Evolutionary conservation across 2,329 filamentous ascomycete species (phyloP).

Genomic region (Emmonsiellopsis sp.): DNA sequence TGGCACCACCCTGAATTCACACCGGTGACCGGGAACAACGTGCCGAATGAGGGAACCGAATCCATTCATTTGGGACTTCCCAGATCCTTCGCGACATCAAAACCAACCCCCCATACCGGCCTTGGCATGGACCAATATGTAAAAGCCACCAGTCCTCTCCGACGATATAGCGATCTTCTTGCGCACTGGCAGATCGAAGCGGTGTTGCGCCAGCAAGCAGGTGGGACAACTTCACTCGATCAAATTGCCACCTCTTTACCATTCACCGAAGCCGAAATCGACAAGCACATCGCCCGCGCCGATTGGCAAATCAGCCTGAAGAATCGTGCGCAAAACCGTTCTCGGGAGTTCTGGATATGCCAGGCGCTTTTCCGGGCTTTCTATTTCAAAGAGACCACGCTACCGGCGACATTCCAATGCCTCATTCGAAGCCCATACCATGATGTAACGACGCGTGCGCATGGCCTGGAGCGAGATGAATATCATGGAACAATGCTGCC

Average conservation of each 20-base stretch:
- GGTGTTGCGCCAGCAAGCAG: conserved; percentile 48
- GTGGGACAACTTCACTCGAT: conserved; percentile 32
- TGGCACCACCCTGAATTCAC: conserved; percentile 19
- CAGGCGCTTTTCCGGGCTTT: conserved; percentile 50
- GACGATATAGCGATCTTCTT: conserved; percentile 53
- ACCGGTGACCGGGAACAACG: conserved; percentile 20
- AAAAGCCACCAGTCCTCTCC: conserved; percentile 53
- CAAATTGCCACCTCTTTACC: conserved; percentile 34
- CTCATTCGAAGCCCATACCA: conserved; percentile 23
- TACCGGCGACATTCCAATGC: conserved; percentile 41
- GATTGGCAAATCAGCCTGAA: conserved; percentile 34
- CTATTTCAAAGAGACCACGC: conserved; percentile 43
- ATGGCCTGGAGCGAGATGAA: conserved; percentile 1
- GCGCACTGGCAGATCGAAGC: conserved; percentile 58
- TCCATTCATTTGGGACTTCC: conserved; percentile 15
- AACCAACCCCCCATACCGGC: conserved; percentile 40
- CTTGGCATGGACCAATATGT: conserved; percentile 47
- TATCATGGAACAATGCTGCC: conserved; percentile 13
- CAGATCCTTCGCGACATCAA: conserved; percentile 35
- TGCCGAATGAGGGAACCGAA: conserved; percentile 32
- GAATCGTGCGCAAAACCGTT: conserved; percentile 28
- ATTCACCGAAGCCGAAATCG: conserved; percentile 40
- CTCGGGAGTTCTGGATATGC: conserved; percentile 41
- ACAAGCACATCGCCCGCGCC: conserved; percentile 38
- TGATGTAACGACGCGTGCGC: conserved; percentile 18